These are phyloP conservation scores for Ogataea siamensis DNA, from an alignment of 805 yeast genomes.

Conservation along the genomic window DNA sequence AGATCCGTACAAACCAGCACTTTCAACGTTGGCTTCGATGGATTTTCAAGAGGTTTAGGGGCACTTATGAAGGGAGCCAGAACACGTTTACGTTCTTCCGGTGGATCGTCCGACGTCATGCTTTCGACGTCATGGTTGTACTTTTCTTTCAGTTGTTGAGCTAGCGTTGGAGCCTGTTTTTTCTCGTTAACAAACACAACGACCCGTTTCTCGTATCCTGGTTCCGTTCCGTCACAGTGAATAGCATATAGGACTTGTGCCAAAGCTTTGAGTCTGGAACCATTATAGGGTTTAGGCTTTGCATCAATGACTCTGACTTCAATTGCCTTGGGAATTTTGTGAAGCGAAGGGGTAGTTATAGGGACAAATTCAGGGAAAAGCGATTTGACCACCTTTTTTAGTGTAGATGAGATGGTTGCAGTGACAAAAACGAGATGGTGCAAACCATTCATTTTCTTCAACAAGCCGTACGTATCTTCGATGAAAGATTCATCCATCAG, in stretches of 20 bases:
- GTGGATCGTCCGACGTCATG: constrained; percentile 62
- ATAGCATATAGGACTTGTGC: constrained; percentile 89
- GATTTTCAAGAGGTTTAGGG: constrained; percentile 44
- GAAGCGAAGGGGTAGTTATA: constrained; percentile 78
- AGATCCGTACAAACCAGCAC: constrained; percentile 86
- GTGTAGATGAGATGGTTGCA: constrained; percentile 84
- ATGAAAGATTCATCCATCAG: constrained; percentile 80
- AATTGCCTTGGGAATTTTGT: constrained; percentile 75
- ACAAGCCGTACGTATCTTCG: constrained; percentile 56
- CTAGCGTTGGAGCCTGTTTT: constrained; percentile 58
- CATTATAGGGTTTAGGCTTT: constrained; percentile 72
- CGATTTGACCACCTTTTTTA: constrained; percentile 56
- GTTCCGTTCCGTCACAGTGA: constrained; percentile 78
- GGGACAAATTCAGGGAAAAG: constrained; percentile 65
- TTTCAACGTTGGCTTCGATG: constrained; percentile 42
- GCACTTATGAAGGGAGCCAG: constrained; percentile 64
- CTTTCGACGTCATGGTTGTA: constrained; percentile 61
- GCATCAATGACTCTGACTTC: constrained; percentile 77
- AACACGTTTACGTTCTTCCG: constrained; percentile 56
- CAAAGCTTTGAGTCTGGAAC: constrained; percentile 77
- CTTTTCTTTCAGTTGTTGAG: constrained; percentile 46
- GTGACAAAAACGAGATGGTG: constrained; percentile 74
- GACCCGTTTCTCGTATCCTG: constrained; percentile 71
- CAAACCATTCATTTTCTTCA: constrained; percentile 48
- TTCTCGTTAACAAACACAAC: constrained; percentile 82